A percentile compares a stretch with the other conserved stretches of the same genome.
Evolutionary conservation across 169 alveolate species (phyloP).

Genomic region (Eimeria necatrix): DNA sequence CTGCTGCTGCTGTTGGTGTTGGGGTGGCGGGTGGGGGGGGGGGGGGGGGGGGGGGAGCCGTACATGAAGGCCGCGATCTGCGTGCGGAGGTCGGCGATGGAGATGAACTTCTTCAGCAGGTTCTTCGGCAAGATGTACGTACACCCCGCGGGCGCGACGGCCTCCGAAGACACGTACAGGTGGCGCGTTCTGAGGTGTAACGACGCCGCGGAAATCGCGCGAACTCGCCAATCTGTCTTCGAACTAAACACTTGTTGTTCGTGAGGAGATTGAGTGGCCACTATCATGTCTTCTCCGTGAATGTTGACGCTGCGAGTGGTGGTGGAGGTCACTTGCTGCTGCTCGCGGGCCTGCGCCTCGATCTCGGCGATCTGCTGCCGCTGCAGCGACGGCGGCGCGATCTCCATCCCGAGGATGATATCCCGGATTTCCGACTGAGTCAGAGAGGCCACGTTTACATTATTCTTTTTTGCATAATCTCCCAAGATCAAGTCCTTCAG

Average conservation of each 20-base stretch:
- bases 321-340: conserved; percentile 90
- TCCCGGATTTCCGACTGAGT: conserved; percentile 99
- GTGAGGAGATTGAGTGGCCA: conserved; percentile 98
- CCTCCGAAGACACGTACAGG: conserved; percentile 97
- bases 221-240: conserved; percentile 99
- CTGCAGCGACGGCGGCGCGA: conserved; percentile 98
- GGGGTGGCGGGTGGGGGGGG: too few relatives aligned
- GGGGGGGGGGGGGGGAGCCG: conserved; percentile 97
- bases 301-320: conserved; percentile 98
- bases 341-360: conserved; percentile 93
- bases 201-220: conserved; percentile 98
- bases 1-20: too few relatives aligned
- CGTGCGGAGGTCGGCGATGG: conserved; percentile 98
- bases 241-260: conserved; percentile 98
- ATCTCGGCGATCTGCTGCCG: conserved; percentile 97
- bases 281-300: conserved; percentile 98
- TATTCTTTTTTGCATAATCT: conserved; percentile 99
- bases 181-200: conserved; percentile 98
- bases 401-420: conserved; percentile 99
- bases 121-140: conserved; percentile 98
- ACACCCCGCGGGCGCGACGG: conserved; percentile 89
- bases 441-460: conserved; percentile 98
- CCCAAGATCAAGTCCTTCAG: conserved; percentile 98
- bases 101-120: conserved; percentile 97
- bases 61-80: conserved; percentile 98